Evolutionary conservation across 305 asterid genomes (phyloP).

Genomic region (Solanum aculeatissimum): DNA sequence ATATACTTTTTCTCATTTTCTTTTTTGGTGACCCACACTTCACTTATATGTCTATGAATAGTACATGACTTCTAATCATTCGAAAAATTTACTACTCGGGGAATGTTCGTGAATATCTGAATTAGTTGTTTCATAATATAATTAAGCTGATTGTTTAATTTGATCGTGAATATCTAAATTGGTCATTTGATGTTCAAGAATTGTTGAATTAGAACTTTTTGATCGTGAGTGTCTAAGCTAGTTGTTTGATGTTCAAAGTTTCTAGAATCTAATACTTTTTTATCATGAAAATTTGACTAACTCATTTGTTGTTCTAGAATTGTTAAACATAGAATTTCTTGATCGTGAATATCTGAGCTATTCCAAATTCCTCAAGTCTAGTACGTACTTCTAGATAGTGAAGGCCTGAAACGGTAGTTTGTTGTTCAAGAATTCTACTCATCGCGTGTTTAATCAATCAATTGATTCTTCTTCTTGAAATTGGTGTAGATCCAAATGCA

Average conservation of each 20-base stretch:
- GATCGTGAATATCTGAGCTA: not conserved
- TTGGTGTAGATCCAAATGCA: conserved; percentile 59
- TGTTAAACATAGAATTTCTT: not conserved
- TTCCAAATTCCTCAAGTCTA: not conserved
- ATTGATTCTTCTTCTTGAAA: not conserved
- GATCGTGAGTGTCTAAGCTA: not conserved
- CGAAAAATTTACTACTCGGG: not conserved
- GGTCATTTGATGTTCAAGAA: not conserved
- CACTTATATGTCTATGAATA: not conserved
- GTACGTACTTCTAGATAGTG: not conserved
- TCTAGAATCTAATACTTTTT: not conserved
- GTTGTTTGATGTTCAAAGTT: not conserved
- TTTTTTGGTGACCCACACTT: not conserved
- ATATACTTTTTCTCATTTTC: conserved; percentile 20
- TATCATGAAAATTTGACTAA: not conserved
- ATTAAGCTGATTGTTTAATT: too few relatives aligned
- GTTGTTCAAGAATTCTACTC: not conserved
- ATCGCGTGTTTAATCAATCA: too few relatives aligned
- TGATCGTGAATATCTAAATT: not conserved
- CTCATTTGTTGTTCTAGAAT: not conserved
- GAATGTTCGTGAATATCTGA: not conserved
- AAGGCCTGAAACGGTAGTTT: not conserved
- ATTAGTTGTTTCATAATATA: not conserved
- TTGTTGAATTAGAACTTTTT: not conserved
- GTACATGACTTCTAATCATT: not conserved